Conservation (phyloP, 371 early-diverging fungal genomes). For the Mortierella sp. region DNA sequence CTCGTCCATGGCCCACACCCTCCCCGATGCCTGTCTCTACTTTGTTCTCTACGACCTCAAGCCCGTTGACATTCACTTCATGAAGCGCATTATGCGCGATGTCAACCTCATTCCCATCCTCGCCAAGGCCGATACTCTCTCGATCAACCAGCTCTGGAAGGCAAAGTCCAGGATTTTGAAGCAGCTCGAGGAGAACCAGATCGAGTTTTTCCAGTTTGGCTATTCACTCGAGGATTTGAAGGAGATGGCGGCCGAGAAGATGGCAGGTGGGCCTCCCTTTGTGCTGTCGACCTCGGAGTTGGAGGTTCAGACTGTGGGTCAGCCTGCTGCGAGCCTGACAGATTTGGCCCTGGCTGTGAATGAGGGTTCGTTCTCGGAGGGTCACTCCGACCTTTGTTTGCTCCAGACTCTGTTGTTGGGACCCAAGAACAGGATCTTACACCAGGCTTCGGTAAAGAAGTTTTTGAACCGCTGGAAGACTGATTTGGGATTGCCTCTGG, state of each 20-base stretch:
- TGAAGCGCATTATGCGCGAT: slow-evolving; percentile 85
- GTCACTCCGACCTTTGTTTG: slow-evolving; percentile 45
- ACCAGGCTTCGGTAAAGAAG: slow-evolving; percentile 46
- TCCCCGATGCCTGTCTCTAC: slow-evolving; percentile 88
- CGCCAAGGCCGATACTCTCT: slow-evolving; percentile 76
- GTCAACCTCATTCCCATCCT: slow-evolving; percentile 92
- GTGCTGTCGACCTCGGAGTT: slow-evolving; percentile 45
- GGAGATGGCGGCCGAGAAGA: slow-evolving; percentile 46
- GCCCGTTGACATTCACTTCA: slow-evolving; percentile 93
- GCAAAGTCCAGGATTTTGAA: slow-evolving; percentile 50
- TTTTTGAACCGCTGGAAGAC: slow-evolving; percentile 51
- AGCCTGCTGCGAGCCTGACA: slow-evolving; percentile 24
- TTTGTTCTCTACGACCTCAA: slow-evolving; percentile 92
- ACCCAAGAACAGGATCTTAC: slow-evolving; percentile 47
- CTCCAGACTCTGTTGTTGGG: slow-evolving; percentile 46
- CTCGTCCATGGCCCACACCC: slow-evolving; percentile 74
- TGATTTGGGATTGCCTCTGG: slow-evolving; percentile 45
- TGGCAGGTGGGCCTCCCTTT: slow-evolving; percentile 48
- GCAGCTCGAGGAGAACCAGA: slow-evolving; percentile 44
- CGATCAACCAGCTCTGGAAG: slow-evolving; percentile 50
- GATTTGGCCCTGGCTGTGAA: slow-evolving; percentile 42
- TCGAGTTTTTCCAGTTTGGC: slow-evolving; percentile 55
- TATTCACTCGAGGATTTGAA: slow-evolving; percentile 36
- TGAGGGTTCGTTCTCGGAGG: slow-evolving; percentile 25
- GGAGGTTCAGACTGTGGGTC: slow-evolving; percentile 18